These are phyloP conservation scores for Quercus alba DNA, from an alignment of 306 rosid genomes.

Conservation along the genomic window DNA sequence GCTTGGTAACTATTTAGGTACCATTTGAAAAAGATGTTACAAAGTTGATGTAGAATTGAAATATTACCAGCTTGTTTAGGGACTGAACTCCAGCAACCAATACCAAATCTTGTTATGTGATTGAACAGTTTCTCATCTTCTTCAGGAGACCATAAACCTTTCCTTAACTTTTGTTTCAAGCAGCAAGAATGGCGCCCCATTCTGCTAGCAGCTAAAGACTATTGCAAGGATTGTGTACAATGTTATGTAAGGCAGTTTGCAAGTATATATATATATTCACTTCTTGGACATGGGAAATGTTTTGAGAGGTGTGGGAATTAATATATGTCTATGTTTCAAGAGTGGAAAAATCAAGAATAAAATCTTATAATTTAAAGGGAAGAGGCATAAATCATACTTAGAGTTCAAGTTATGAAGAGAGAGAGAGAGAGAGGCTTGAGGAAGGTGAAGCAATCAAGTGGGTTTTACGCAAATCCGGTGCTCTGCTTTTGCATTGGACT, in stretches of 20 bases:
- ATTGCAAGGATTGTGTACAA: constrained; percentile 23
- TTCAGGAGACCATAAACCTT: constrained; percentile 95
- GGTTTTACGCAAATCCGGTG: constrained; percentile 82
- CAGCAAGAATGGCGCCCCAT: constrained; percentile 93
- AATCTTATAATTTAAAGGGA: constrained; percentile 52
- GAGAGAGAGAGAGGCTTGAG: constrained; percentile 33
- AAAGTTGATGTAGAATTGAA: neutral
- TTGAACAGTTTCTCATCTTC: constrained; percentile 96
- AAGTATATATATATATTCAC: neutral
- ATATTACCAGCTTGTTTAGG: constrained; percentile 81
- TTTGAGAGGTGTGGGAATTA: constrained; percentile 16
- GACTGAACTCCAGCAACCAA: constrained; percentile 98
- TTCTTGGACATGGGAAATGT: constrained; percentile 28
- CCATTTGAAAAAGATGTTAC: neutral
- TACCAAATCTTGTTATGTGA: constrained; percentile 77
- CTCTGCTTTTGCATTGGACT: constrained; percentile 62
- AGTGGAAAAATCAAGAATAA: constrained; percentile 36
- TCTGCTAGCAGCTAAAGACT: constrained; percentile 9
- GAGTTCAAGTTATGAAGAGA: constrained; percentile 59
- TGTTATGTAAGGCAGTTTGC: constrained; percentile 6
- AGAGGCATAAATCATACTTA: constrained; percentile 66
- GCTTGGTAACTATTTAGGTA: neutral
- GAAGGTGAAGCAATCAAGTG: constrained; percentile 88
- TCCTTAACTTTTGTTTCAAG: constrained; percentile 72
- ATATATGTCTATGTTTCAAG: constrained; percentile 37